Percentiles rank a stretch among this genome's conserved stretches.
Conservation (phyloP, 2,329 filamentous ascomycete species). For the Cercospora citrullina region DNA sequence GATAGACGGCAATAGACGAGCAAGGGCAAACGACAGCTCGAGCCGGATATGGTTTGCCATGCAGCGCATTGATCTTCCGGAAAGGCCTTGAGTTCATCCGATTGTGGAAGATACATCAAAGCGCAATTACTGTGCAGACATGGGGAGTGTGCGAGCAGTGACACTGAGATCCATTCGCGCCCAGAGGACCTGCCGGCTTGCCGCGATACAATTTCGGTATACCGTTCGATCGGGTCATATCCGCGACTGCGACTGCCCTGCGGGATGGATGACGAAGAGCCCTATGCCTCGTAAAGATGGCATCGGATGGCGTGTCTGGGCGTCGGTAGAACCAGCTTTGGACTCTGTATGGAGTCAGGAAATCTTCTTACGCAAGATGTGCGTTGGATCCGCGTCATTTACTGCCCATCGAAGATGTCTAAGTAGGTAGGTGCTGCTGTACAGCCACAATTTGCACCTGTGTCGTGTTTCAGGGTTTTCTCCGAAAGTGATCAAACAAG, state of each 20-base stretch:
- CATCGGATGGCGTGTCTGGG: neutral
- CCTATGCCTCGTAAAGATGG: neutral
- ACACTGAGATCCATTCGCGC: neutral
- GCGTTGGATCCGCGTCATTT: neutral
- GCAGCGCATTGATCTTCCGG: neutral
- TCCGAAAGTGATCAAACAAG: constrained; percentile 8
- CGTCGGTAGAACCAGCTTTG: neutral
- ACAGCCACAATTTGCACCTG: neutral
- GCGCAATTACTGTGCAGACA: neutral
- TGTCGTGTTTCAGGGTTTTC: constrained; percentile 5
- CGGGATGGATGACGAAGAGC: neutral
- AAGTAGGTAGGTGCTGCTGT: neutral
- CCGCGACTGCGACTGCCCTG: neutral
- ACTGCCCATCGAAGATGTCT: neutral
- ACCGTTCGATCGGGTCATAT: neutral
- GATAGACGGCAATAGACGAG: neutral
- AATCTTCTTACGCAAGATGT: neutral
- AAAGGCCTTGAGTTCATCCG: neutral
- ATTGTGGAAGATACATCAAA: neutral
- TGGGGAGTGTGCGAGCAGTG: neutral
- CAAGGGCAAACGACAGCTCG: neutral
- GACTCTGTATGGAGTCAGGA: neutral
- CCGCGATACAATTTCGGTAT: neutral
- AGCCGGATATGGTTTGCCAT: neutral
- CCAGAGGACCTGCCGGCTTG: neutral